Evolutionary conservation across 371 early-diverging fungal species (phyloP), one percentile per base, ranked within the genome.

Genomic region (Mortierella sp.): DNA sequence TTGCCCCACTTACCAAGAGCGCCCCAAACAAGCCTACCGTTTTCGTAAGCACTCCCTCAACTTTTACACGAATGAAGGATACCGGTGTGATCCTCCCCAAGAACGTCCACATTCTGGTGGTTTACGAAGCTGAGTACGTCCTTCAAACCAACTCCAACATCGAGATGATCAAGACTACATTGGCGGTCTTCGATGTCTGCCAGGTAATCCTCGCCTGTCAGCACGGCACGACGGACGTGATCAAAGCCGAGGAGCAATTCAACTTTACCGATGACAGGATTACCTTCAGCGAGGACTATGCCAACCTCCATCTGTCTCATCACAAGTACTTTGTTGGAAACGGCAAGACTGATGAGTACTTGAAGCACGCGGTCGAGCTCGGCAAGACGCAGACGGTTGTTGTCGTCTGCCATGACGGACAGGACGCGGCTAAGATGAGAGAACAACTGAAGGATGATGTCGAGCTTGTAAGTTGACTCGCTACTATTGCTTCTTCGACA

Each of bases 91-190:
- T 86, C 55, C 24, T n/a, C 10, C 65, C 70, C 21, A 49, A 73
- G 10, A 29, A 71, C 14, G 76, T 79, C 14, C 51, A 60, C 35
- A 55, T 74, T 18, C 27, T 86, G 78, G 49, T 80, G 0, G 74
- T 86, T 48, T 86, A 73, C 27, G 87, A 86, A 65, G 87, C 87
- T 32, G 87, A 86, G 72, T 82, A 82, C 44, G 77, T 80, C 38
- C 43, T 80, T 11, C 75, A 76, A 1, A 46, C 51, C 43, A 29
- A 27, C 21, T 5, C 24, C 27, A 24, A 71, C 46, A 32, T 79
- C 24, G 70, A 75, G 48, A 35, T 49, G 0, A 77, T 86, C 41
- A 65, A 41, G 5, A 8, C 49, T 7, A 32, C 72, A 0, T 18
- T 86, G 46, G 54, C 71, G 11, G 58, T 56, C 5, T 46, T 75